Base-by-base conservation (phyloP, 2,329 filamentous ascomycete genomes). In the Scedosporium minutisporum region DNA sequence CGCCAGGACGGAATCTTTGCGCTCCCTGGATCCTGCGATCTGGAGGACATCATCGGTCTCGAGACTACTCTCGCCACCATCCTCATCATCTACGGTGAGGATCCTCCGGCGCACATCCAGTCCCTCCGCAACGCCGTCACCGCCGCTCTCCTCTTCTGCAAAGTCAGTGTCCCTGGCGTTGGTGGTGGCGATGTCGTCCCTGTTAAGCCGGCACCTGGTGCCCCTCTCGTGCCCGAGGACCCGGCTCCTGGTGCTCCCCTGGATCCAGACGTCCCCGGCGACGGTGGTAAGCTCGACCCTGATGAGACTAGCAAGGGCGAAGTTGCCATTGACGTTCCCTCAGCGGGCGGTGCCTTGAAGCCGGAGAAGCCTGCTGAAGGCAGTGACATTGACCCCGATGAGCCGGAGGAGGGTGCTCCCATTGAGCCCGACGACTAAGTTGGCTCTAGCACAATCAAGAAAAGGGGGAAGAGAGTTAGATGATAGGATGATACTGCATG, bases 241-340 rank as follows among this genome's bases (percentile, higher is more conserved):
- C 67, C 67, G 38, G 63, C 70, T 16, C 71, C 72, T 41, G 73
- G 71, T 23, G 71, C 70, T 2, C 63, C 68, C 18, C 65, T 73
- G n/a, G 63, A 66, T 57, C 62, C 69, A 25, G 62, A 64, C 41
- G 57, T 48, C 1, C 62, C 66, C 18, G 51, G 63, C 25, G 63
- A 62, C 33, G 63, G 65, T 62, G 29, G 57, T 21, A 12, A 23
- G 3, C 57, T 58, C 51, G 38, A 48, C 58, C 23, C 23, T 12
- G 23, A 60, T 18, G 53, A 18, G 38, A 21, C 63, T 12, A 38
- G 44, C 55, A 55, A 29, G 42, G 18, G 29, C 14, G 23, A 42
- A 3, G 14, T n/a, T 53, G 38, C 38, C 29, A 38, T 38, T 41
- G 38, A 58, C 58, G 33, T 14, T 25, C 41, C 63, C 23, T 38